Conservation (phyloP, 306 rosid genomes). For the Lathyrus sativus region DNA sequence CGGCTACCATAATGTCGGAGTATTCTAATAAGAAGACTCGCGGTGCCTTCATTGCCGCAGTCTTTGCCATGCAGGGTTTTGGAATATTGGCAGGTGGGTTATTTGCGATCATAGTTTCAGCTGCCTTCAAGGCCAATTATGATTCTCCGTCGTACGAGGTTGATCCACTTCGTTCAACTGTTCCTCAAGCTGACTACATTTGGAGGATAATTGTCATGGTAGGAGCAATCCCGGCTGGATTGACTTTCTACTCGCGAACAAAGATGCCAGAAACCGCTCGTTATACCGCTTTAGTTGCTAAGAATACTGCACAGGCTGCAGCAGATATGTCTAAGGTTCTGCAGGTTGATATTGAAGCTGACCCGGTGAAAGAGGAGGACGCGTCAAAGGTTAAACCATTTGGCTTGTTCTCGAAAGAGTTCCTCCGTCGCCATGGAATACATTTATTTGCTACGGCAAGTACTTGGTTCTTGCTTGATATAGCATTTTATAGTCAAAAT, state of each 20-base stretch:
- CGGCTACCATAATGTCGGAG: conserved; percentile 83
- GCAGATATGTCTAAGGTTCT: conserved; percentile 75
- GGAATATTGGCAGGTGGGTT: conserved; percentile 77
- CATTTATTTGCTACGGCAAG: conserved; percentile 73
- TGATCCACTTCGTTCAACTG: conserved; percentile 57
- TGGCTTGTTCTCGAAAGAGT: conserved; percentile 65
- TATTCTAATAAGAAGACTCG: conserved; percentile 83
- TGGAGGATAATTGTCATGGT: conserved; percentile 77
- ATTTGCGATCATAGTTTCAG: conserved; percentile 60
- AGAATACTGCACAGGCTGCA: conserved; percentile 62
- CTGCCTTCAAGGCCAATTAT: conserved; percentile 51
- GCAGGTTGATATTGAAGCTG: conserved; percentile 64
- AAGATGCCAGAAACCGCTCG: conserved; percentile 93
- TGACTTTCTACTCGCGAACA: conserved; percentile 69
- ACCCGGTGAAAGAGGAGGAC: conserved; percentile 36
- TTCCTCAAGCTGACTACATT: conserved; percentile 69
- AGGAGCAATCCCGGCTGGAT: conserved; percentile 73
- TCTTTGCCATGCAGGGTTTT: conserved; percentile 88
- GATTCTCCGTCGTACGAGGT: conserved; percentile 55
- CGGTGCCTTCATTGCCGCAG: conserved; percentile 80
- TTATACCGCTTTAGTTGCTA: conserved; percentile 77
- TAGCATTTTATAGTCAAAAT: conserved; percentile 76
- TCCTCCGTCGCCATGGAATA: conserved; percentile 59
- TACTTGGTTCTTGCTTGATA: conserved; percentile 84
- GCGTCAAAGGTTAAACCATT: conserved; percentile 29